A percentile compares a stretch with the other conserved stretches of the same genome.
phyloP scores from a whole-genome alignment of 208 protist species.

The Herpetomonas samuelpessoai region DNA sequence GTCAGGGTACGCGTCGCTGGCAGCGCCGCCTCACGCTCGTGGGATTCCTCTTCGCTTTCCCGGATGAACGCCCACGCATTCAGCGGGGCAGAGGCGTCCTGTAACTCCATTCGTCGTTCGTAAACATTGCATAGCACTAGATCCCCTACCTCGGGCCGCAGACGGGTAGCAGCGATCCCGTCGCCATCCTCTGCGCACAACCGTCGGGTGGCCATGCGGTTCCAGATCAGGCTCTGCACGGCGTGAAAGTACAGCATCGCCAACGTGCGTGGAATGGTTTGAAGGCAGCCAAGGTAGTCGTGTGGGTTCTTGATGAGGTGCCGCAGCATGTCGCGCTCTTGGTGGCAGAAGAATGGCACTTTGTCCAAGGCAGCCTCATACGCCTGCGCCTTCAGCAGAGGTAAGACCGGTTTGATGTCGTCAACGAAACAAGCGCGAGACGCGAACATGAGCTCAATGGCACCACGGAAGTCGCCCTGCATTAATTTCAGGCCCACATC shows the following conservation, averaged over 20 bases:
- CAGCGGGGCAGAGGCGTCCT: background rate
- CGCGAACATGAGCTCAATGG: conserved; percentile 66
- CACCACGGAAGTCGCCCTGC: conserved; percentile 58
- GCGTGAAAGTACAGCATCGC: conserved; percentile 93
- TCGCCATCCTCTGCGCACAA: conserved; percentile 39
- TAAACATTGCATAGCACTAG: conserved; percentile 71
- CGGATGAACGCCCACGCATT: background rate
- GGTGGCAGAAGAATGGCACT: conserved; percentile 71
- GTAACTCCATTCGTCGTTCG: background rate
- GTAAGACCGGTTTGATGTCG: conserved; percentile 32
- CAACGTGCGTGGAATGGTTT: conserved; percentile 79
- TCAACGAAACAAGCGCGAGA: conserved; percentile 60
- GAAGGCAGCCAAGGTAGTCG: conserved; percentile 74
- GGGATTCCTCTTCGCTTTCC: conserved; percentile 5
- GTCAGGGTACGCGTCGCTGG: conserved; percentile 55
- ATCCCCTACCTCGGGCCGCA: conserved; percentile 70
- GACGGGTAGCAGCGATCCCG: conserved; percentile 29
- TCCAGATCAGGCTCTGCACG: conserved; percentile 94
- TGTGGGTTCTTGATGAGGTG: conserved; percentile 57
- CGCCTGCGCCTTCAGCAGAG: conserved; percentile 23
- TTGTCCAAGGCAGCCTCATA: conserved; percentile 49
- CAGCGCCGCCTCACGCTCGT: conserved; percentile 21
- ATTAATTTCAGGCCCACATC: conserved; percentile 87
- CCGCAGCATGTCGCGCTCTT: conserved; percentile 83
- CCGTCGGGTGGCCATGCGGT: conserved; percentile 86